A percentile compares a stretch with the other conserved stretches of the same genome.
phyloP scores from a whole-genome alignment of 2,329 filamentous ascomycete genomes.

The Davidsoniella eucalypti region DNA sequence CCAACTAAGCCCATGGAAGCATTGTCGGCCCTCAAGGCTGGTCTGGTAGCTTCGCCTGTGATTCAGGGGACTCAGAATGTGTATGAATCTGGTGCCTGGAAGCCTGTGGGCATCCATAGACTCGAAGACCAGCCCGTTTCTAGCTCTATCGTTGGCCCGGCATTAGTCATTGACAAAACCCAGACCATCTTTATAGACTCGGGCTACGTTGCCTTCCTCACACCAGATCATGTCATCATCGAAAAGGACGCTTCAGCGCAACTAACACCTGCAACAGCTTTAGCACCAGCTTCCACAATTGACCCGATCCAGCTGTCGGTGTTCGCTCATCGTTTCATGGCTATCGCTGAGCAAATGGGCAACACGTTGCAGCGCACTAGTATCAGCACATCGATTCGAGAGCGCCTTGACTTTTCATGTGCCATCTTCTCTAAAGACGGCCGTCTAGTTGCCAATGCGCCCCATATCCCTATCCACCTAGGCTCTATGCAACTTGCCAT shows the following conservation, averaged over 20 bases:
- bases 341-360: conserved; percentile 73
- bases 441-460: conserved; percentile 57
- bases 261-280: too few relatives aligned
- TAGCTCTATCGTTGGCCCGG: conserved; percentile 32
- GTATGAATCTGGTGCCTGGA: conserved; percentile 16
- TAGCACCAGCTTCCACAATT: conserved; percentile 28
- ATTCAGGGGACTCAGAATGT: conserved; percentile 16
- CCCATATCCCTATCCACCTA: conserved; percentile 60
- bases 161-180: conserved; percentile 54
- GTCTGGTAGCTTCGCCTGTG: neutral
- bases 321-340: conserved; percentile 71
- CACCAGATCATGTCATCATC: conserved; percentile 23
- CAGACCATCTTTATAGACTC: conserved; percentile 59
- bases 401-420: conserved; percentile 66
- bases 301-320: conserved; percentile 47
- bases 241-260: conserved; percentile 15
- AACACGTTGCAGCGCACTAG: conserved; percentile 63
- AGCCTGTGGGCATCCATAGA: conserved; percentile 17
- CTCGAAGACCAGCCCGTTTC: conserved; percentile 10
- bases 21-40: neutral
- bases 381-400: conserved; percentile 65
- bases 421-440: conserved; percentile 62
- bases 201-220: conserved; percentile 19
- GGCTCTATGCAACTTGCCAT: conserved; percentile 71
- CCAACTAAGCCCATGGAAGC: neutral